Evolutionary conservation across 148 eudicot species (phyloP).

Genomic region (Rhododendron kiyosumense): DNA sequence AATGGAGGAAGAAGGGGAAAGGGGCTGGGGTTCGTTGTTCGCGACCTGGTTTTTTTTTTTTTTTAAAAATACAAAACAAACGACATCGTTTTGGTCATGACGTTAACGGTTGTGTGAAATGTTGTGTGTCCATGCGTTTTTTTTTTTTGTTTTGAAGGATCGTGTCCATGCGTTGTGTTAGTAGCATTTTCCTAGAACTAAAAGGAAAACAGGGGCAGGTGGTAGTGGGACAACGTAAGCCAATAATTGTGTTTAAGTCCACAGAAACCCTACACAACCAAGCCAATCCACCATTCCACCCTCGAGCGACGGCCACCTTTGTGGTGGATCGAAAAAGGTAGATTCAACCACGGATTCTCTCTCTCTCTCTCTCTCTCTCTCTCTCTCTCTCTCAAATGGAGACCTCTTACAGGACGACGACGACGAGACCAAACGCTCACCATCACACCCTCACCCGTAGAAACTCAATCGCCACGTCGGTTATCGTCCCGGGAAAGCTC

Average conservation of each 20-base stretch:
- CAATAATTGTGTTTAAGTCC: background rate
- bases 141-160: too few relatives aligned
- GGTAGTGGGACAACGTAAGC: background rate
- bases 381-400: background rate
- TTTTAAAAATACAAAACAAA: too few relatives aligned
- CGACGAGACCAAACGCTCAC: background rate
- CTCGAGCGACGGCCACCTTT: background rate
- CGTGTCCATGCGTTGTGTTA: too few relatives aligned
- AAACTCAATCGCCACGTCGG: constrained; percentile 22
- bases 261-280: background rate
- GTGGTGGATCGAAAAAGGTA: background rate
- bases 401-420: background rate
- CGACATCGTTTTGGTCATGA: too few relatives aligned
- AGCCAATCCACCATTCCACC: background rate
- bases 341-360: too few relatives aligned
- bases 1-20: too few relatives aligned
- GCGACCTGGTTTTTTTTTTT: too few relatives aligned
- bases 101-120: too few relatives aligned
- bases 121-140: too few relatives aligned
- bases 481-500: constrained; percentile 15
- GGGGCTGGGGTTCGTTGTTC: too few relatives aligned
- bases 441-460: constrained; percentile 23
- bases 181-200: too few relatives aligned
- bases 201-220: background rate
- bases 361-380: background rate